Percentiles rank a stretch among this genome's conserved stretches.
Conservation (phyloP, 768 basidiomycete genomes). For the Pleurotus djamor region DNA sequence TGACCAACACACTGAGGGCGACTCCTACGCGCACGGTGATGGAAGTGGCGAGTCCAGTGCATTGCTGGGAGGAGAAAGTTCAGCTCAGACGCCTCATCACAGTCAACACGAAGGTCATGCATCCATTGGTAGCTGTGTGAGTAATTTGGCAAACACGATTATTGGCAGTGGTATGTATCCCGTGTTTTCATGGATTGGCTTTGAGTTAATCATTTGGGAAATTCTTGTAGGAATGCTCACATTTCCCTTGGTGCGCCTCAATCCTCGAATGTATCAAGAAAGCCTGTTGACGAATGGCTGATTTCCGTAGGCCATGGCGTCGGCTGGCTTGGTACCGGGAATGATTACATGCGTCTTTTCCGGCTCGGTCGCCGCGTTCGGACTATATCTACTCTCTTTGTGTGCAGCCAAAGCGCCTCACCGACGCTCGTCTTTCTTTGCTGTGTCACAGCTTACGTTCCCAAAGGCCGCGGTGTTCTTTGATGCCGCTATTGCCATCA, state of each 20-base stretch:
- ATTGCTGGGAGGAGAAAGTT: constrained; percentile 48
- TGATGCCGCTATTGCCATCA: constrained; percentile 91
- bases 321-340: constrained; percentile 87
- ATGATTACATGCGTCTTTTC: constrained; percentile 86
- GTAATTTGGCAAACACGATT: constrained; percentile 87
- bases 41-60: constrained; percentile 53
- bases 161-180: constrained; percentile 79
- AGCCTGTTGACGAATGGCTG: not conserved
- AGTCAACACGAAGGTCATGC: constrained; percentile 59
- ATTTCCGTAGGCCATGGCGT: constrained; percentile 76
- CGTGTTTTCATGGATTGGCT: no score
- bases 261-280: not conserved
- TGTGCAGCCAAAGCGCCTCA: constrained; percentile 79
- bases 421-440: constrained; percentile 80
- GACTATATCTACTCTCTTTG: constrained; percentile 83
- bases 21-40: constrained; percentile 17
- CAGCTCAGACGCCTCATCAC: constrained; percentile 15
- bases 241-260: constrained; percentile 67
- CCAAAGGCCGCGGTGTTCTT: constrained; percentile 87
- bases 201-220: constrained; percentile 8
- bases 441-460: constrained; percentile 82
- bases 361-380: constrained; percentile 74
- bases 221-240: constrained; percentile 73
- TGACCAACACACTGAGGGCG: constrained; percentile 7
- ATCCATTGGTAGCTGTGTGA: constrained; percentile 62